These are phyloP conservation scores for Lactarius hatsudake DNA, from an alignment of 768 basidiomycete species.

Conservation along the genomic window DNA sequence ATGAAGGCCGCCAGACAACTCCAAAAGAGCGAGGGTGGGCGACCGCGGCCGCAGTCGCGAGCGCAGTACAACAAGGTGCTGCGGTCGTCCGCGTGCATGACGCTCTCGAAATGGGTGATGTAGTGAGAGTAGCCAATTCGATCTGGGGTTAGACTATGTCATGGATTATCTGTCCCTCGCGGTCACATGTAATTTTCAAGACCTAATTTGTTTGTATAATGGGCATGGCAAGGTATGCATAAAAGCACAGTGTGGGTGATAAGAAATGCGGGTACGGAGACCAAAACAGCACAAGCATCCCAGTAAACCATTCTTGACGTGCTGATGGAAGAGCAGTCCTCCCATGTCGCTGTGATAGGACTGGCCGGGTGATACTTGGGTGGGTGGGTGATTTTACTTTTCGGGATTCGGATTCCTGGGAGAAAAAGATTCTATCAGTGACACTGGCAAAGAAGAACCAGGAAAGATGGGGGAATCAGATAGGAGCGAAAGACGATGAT, in stretches of 20 bases:
- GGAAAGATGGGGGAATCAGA: constrained; percentile 57
- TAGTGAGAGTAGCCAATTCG: constrained; percentile 60
- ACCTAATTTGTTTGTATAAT: constrained; percentile 18
- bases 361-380: background rate
- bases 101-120: constrained; percentile 67
- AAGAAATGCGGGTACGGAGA: constrained; percentile 19
- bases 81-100: constrained; percentile 83
- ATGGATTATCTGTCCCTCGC: background rate
- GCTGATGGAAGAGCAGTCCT: constrained; percentile 4
- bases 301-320: constrained; percentile 5
- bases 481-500: constrained; percentile 99
- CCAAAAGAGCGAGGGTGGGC: constrained; percentile 73
- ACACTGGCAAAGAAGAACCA: constrained; percentile 1
- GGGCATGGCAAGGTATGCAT: constrained; percentile 21
- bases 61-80: constrained; percentile 71
- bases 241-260: constrained; percentile 13
- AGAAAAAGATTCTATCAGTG: constrained; percentile 19
- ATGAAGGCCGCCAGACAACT: constrained; percentile 50
- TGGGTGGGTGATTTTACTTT: constrained; percentile 32
- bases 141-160: constrained; percentile 16
- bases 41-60: constrained; percentile 73
- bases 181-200: constrained; percentile 3
- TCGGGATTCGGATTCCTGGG: constrained; percentile 41
- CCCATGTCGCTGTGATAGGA: background rate
- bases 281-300: constrained; percentile 4